Base-by-base conservation (phyloP, 2,329 filamentous ascomycete genomes). In the Beauveria australis region DNA sequence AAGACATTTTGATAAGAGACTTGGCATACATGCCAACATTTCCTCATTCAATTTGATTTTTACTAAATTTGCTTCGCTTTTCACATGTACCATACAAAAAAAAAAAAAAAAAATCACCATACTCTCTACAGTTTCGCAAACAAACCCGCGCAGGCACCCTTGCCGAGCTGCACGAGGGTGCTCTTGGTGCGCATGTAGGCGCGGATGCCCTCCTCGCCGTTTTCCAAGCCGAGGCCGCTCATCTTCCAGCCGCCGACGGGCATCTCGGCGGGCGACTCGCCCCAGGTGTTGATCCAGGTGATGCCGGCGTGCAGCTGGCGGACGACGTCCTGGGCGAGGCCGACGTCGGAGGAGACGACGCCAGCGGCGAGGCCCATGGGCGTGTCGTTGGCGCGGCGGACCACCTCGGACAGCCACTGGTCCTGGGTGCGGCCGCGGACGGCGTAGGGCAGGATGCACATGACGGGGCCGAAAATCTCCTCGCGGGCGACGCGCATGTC, bases 231-330 rank as follows among this genome's bases (percentile, higher is more conserved):
- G 10, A 96, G 76, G 40, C 92, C 92, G 70, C 91, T 95, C 80
- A 89, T 82, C 78, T 96, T 96, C 92, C 91, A 96, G 0, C 91
- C 91, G 10, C 91, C 91, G 0, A 96, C 91, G 2, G 89, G 88
- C 92, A 96, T 96, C 78, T 96, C 91, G 0, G 92, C 90, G 0
- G 91, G 91, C 53, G 83, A 88, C 76, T 96, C 91, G n/a, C 92
- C 91, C 92, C 92, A 96, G 0, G 89, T 92, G 72, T 96, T 96
- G 57, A 96, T 81, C 91, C 91, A 96, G 1, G 90, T 95, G 68
- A 96, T 96, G 40, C 91, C 91, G 0, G 91, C 91, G 70, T 95
- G 82, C 5, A 96, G 76, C 68, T 84, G 80, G 26, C 82, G 80
- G 47, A 93, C 79, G 1, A 93, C 82, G 48, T 82, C 78, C 68